Evolutionary conservation across 2,329 filamentous ascomycete species (phyloP), one percentile per base, ranked within the genome.

Genomic region (Hortaea werneckii): DNA sequence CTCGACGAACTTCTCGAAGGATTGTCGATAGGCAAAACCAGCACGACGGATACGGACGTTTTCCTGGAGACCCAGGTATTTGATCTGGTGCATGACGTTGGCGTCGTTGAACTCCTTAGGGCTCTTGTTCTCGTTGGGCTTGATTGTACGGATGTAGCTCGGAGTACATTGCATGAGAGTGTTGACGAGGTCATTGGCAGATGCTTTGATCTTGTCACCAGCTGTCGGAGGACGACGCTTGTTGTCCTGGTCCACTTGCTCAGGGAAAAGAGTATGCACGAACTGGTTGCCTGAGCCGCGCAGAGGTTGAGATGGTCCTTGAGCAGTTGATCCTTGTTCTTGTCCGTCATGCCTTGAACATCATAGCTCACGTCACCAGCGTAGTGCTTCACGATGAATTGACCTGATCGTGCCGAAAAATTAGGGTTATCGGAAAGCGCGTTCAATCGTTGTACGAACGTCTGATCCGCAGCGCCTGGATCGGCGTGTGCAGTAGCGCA

Each of bases 51-150:
- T 98, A 40, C 92, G 85, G 37, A 98, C 92, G 75, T 98, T 98
- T 69, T 98, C 92, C 65, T 96, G 90, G n/a, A 98, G 74, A 79
- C 92, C 92, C 10, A 98, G 83, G 60, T 98, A 98, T 64, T 98
- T 96, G 76, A 96, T 87, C 65, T 98, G 92, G 74, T 98, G 92
- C 58, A 96, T 75, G 13, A 98, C 92, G 57, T 96, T 96, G 29
- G 82, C 80, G 13, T 78, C 77, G 57, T 95, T 95, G 67, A 95
- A 98, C 63, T 98, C 92, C 8, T 80, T 82, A 0, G 88, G 84
- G 2, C 89, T 95, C 67, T 96, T 98, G 72, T 95, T 96, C 68
- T 98, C 92, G 71, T 98, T 98, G 1, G 92, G 92, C 69, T 98
- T 98, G 71, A 98, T 96, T 0, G 92, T 98, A 64, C 92, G 87